These are phyloP conservation scores for Starmerella cellae DNA, from an alignment of 805 yeast species.

Conservation along the genomic window DNA sequence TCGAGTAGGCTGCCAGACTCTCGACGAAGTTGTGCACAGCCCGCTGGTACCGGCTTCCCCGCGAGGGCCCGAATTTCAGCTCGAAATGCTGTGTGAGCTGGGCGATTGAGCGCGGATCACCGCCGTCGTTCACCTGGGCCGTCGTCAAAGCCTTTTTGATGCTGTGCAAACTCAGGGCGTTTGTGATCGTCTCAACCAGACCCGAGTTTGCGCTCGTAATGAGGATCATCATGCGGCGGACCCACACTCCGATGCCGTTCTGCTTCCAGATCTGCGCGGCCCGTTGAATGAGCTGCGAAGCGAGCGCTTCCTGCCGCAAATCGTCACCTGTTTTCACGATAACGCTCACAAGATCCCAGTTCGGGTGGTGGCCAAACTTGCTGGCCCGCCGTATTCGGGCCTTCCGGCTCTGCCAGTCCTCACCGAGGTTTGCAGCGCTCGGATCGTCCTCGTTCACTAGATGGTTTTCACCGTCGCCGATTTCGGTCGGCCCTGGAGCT, in stretches of 20 bases:
- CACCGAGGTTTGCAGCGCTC: slow-evolving; percentile 56
- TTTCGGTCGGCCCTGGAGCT: too few relatives aligned
- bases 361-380: slow-evolving; percentile 68
- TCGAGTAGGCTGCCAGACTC: slow-evolving; percentile 86
- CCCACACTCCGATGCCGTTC: slow-evolving; percentile 67
- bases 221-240: slow-evolving; percentile 80
- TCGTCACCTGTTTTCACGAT: slow-evolving; percentile 96
- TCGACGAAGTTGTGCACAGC: slow-evolving; percentile 79
- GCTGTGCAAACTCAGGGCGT: slow-evolving; percentile 87
- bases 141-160: slow-evolving; percentile 85
- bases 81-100: slow-evolving; percentile 67
- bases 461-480: slow-evolving; percentile 46
- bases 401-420: slow-evolving; percentile 81
- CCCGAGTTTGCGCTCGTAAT: slow-evolving; percentile 87
- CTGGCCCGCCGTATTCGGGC: slow-evolving; percentile 68
- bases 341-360: slow-evolving; percentile 92
- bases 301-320: slow-evolving; percentile 92
- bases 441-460: slow-evolving; percentile 39
- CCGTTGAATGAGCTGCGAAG: slow-evolving; percentile 82
- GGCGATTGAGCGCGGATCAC: slow-evolving; percentile 54
- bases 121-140: slow-evolving; percentile 35
- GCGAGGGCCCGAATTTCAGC: slow-evolving; percentile 55
- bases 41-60: slow-evolving; percentile 39
- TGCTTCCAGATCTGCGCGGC: slow-evolving; percentile 75
- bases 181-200: slow-evolving; percentile 87